Percentiles rank a stretch among this genome's conserved stretches.
These are phyloP conservation scores for Globisporangium nagaii DNA, from an alignment of 352 stramenopile genomes.

Conservation along the genomic window DNA sequence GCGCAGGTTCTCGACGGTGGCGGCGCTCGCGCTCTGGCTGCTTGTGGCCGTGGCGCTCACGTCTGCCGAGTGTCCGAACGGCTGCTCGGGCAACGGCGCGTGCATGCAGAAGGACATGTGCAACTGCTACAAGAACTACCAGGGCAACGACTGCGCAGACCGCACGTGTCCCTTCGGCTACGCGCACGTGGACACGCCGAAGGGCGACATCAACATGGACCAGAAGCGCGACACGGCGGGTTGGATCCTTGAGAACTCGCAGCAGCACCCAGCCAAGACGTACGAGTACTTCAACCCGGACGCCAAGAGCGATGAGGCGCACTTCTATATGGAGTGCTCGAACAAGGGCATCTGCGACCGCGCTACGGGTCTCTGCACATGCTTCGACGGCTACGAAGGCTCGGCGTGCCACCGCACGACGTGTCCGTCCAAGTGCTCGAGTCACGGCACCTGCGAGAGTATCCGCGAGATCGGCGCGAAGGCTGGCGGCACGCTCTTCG, in stretches of 20 bases:
- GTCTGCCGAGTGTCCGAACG: conserved; percentile 61
- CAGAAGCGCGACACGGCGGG: conserved; percentile 22
- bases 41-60: conserved; percentile 17
- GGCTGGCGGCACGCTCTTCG: conserved; percentile 34
- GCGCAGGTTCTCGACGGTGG: not conserved
- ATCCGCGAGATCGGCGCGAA: conserved; percentile 56
- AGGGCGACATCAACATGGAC: conserved; percentile 92
- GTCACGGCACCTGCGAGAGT: conserved; percentile 67
- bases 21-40: conserved; percentile 13
- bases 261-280: conserved; percentile 57
- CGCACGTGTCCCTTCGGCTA: conserved; percentile 83
- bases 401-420: conserved; percentile 71
- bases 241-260: conserved; percentile 69
- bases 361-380: conserved; percentile 70
- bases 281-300: conserved; percentile 71
- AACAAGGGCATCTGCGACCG: conserved; percentile 93
- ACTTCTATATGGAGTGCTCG: conserved; percentile 93
- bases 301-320: conserved; percentile 43
- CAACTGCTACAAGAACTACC: conserved; percentile 82
- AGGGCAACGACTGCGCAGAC: conserved; percentile 77
- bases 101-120: conserved; percentile 82
- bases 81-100: conserved; percentile 76
- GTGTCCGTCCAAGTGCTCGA: conserved; percentile 68
- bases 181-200: conserved; percentile 89
- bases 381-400: conserved; percentile 90